A percentile compares a stretch with the other conserved stretches of the same genome.
phyloP scores from a whole-genome alignment of 768 basidiomycete genomes.

The Rhizopogon roseolus region DNA sequence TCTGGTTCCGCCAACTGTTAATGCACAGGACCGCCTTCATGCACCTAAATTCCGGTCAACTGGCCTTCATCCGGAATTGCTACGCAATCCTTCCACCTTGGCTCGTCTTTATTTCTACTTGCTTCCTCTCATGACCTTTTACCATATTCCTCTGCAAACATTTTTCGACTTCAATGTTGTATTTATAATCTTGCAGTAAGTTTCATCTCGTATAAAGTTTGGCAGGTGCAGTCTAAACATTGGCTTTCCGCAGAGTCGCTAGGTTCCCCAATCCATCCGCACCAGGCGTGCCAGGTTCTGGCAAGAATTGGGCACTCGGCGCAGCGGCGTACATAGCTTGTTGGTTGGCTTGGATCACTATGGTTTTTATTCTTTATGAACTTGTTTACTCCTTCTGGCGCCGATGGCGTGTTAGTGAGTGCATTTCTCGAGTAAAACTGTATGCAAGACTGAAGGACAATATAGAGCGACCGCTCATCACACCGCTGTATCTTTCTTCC shows the following conservation, averaged over 20 bases:
- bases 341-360: conserved; percentile 70
- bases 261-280: conserved; percentile 69
- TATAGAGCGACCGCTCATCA: conserved; percentile 75
- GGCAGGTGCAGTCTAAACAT: background rate
- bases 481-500: conserved; percentile 80
- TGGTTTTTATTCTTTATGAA: conserved; percentile 74
- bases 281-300: conserved; percentile 64
- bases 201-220: conserved; percentile 19
- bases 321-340: conserved; percentile 81
- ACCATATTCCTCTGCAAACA: conserved; percentile 69
- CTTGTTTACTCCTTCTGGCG: conserved; percentile 69
- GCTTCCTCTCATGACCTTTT: conserved; percentile 67
- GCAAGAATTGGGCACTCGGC: conserved; percentile 77
- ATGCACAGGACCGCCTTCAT: conserved; percentile 29
- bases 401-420: conserved; percentile 79
- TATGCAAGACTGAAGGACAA: conserved; percentile 6
- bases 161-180: conserved; percentile 89
- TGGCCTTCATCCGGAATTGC: conserved; percentile 61
- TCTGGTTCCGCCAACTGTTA: conserved; percentile 34
- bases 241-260: conserved; percentile 48
- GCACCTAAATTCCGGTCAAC: conserved; percentile 66
- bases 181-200: conserved; percentile 80
- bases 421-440: conserved; percentile 12
- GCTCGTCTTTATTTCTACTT: conserved; percentile 62
- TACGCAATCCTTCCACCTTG: conserved; percentile 53